Evolutionary conservation across 768 basidiomycete genomes (phyloP), one percentile per base, ranked within the genome.

Genomic region (Hemileccinum impolitum): DNA sequence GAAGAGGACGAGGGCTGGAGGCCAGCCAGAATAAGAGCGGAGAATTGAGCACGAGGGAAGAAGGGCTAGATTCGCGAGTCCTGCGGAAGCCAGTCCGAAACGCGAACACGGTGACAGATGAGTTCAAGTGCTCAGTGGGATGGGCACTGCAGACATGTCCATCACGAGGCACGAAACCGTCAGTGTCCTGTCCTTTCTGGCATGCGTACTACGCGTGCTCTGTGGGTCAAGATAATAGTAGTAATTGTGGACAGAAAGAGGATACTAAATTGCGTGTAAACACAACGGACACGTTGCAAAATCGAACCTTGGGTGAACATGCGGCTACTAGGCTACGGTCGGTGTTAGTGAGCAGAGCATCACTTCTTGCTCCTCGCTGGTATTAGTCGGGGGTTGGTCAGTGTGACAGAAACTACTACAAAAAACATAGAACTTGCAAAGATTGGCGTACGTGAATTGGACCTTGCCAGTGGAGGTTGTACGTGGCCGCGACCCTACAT

Each of bases 41-140:
- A 46, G 48, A 38, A 50, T 50, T 44, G 47, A 51, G 45, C 67
- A 67, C 67, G 65, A 69, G 67, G 65, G 43, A 48, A n/a, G n/a
- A n/a, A n/a, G 51, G 54, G 55, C 53, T 25, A 52, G 59, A 55
- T 51, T 62, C 58, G 56, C 56, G 46, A 50, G 53, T 50, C 46
- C 49, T 57, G 51, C 52, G 56, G 57, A 52, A 52, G 44, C 58
- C 56, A 52, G 56, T 62, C 64, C 62, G 55, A 60, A 66, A 56
- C 58, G 55, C 62, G 52, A 65, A 49, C 37, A 55, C 36, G 46
- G 46, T 50, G 56, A 50, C 21, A 56, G 54, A 52, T 48, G 43
- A 48, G 25, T 52, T 49, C 46, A 37, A 39, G 48, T 38, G 19
- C 45, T 47, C 45, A 46, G 47, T 32, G 49, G 52, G 52, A 60